Evolutionary conservation across 345 rosid genomes (phyloP).

Genomic region (Lumnitzera racemosa): DNA sequence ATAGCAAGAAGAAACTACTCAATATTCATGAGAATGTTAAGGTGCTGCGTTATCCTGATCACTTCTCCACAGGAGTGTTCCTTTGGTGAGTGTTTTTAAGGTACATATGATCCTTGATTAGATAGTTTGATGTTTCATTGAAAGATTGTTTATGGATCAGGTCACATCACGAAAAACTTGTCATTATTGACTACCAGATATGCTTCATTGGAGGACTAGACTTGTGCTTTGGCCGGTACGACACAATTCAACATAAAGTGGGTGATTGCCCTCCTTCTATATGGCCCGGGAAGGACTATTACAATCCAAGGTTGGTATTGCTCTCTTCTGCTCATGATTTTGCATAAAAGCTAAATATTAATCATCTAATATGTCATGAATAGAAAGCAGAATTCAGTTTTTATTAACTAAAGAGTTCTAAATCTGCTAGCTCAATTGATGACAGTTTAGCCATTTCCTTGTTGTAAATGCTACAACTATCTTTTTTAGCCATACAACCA

Average conservation of each 20-base stretch:
- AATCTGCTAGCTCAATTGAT: too few species aligned
- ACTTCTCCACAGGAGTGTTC: slow-evolving; percentile 66
- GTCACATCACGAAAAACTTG: slow-evolving; percentile 97
- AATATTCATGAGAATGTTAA: slow-evolving; percentile 76
- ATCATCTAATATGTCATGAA: too few species aligned
- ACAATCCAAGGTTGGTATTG: slow-evolving; percentile 69
- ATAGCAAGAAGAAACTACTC: slow-evolving; percentile 72
- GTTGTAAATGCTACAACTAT: too few species aligned
- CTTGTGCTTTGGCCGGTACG: slow-evolving; percentile 88
- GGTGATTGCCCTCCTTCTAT: slow-evolving; percentile 58
- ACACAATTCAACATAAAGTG: slow-evolving; percentile 64
- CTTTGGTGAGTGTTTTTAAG: slow-evolving; percentile 44
- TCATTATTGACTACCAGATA: slow-evolving; percentile 66
- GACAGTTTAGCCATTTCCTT: too few species aligned
- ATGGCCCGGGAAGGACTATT: slow-evolving; percentile 97
- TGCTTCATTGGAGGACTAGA: slow-evolving; percentile 95
- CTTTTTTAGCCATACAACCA: too few species aligned
- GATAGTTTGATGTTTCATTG: not conserved
- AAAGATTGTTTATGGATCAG: slow-evolving; percentile 21
- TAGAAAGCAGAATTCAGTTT: too few species aligned
- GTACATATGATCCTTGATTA: slow-evolving; percentile 9
- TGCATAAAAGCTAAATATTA: not conserved
- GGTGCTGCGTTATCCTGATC: slow-evolving; percentile 91
- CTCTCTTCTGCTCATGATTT: slow-evolving; percentile 6
- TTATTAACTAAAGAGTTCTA: too few species aligned